These are phyloP conservation scores for Lojkania enalia DNA, from an alignment of 2,329 filamentous ascomycete genomes.

Conservation along the genomic window DNA sequence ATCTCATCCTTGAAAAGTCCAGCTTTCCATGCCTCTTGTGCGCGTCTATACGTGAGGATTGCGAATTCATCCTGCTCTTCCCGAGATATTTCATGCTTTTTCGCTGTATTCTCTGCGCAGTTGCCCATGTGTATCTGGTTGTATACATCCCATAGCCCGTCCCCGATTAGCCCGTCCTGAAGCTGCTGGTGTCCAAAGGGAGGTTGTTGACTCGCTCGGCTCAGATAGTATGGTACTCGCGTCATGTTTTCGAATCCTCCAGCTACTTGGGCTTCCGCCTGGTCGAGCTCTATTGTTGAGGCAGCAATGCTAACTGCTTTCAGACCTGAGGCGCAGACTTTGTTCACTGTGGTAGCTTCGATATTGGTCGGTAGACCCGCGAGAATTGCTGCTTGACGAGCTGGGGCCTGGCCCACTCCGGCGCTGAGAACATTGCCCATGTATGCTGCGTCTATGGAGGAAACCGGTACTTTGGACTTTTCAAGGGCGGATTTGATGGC, in stretches of 20 bases:
- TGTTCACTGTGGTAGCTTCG: conserved; percentile 94
- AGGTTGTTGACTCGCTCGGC: conserved; percentile 78
- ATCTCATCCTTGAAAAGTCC: conserved; percentile 88
- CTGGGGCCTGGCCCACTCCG: conserved; percentile 83
- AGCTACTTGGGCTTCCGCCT: conserved; percentile 85
- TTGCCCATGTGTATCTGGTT: conserved; percentile 98
- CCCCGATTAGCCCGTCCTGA: conserved; percentile 91
- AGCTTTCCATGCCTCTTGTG: conserved; percentile 84
- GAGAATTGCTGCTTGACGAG: conserved; percentile 86
- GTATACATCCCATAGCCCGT: conserved; percentile 95
- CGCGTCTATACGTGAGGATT: conserved; percentile 84
- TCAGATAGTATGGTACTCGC: conserved; percentile 85
- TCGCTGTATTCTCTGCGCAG: conserved; percentile 92
- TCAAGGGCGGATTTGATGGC: conserved; percentile 90
- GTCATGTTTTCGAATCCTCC: conserved; percentile 99
- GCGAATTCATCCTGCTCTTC: conserved; percentile 92
- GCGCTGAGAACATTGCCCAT: conserved; percentile 95
- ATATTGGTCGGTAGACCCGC: conserved; percentile 79
- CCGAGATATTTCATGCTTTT: conserved; percentile 78
- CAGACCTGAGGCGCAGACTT: conserved; percentile 93
- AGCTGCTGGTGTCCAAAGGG: conserved; percentile 85
- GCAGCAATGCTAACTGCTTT: conserved; percentile 91
- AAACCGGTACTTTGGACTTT: conserved; percentile 79
- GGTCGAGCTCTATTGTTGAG: conserved; percentile 90
- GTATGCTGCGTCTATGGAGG: conserved; percentile 88